Evolutionary conservation across 1,284 basidiomycete genomes (phyloP).

Genomic region (Cutaneotrichosporon daszewskae): DNA sequence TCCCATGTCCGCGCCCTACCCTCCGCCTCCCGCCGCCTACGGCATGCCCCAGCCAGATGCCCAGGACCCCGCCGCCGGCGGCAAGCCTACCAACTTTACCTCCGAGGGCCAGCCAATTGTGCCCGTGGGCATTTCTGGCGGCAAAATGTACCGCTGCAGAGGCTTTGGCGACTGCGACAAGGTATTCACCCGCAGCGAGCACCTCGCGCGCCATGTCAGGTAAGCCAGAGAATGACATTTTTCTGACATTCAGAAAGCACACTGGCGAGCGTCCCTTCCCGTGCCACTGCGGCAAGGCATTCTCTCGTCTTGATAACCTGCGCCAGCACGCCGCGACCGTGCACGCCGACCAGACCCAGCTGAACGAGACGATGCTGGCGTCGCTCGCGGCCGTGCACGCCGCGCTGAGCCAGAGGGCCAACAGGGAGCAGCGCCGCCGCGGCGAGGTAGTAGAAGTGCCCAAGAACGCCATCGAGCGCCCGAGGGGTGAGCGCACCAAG

Average conservation of each 20-base stretch:
- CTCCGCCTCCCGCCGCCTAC: slow-evolving; percentile 27
- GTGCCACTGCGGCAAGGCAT: slow-evolving; percentile 92
- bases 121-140: slow-evolving; percentile 45
- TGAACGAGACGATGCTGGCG: slow-evolving; percentile 88
- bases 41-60: slow-evolving; percentile 24
- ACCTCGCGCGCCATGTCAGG: slow-evolving; percentile 91
- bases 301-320: slow-evolving; percentile 92
- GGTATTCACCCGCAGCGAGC: slow-evolving; percentile 92
- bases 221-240: slow-evolving; percentile 42
- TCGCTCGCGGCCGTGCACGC: slow-evolving; percentile 81
- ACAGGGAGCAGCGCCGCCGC: slow-evolving; percentile 43
- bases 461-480: slow-evolving; percentile 43
- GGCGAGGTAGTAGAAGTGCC: slow-evolving; percentile 47
- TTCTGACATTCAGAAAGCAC: slow-evolving; percentile 66
- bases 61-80: slow-evolving; percentile 20
- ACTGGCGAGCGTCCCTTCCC: slow-evolving; percentile 92
- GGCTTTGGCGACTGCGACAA: slow-evolving; percentile 93
- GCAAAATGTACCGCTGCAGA: slow-evolving; percentile 90
- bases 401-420: slow-evolving; percentile 55
- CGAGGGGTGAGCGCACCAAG: slow-evolving; percentile 21
- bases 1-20: slow-evolving; percentile 32
- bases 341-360: slow-evolving; percentile 75
- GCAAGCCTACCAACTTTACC: slow-evolving; percentile 22
- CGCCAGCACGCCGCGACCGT: slow-evolving; percentile 94
- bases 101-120: slow-evolving; percentile 41